Evolutionary conservation across 148 eudicot species (phyloP).

Genomic region (Oxyria digyna): DNA sequence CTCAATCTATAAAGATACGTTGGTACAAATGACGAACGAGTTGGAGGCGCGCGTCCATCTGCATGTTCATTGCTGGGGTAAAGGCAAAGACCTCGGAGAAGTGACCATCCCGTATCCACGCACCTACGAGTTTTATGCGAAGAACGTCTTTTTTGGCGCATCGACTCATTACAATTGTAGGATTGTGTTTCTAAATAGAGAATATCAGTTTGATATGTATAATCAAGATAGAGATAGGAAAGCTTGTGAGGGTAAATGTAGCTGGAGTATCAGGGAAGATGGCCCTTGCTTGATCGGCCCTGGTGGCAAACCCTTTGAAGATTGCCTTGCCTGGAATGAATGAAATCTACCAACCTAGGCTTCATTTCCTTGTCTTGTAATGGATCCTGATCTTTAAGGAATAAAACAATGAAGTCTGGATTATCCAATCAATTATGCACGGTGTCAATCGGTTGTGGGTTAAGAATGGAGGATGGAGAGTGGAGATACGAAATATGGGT

Average conservation of each 20-base stretch:
- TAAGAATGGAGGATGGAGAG: too few relatives aligned
- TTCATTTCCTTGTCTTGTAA: too few relatives aligned
- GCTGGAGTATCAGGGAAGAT: not conserved
- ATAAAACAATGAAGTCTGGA: too few relatives aligned
- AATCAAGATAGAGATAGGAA: not conserved
- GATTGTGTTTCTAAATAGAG: not conserved
- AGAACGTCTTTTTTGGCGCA: not conserved
- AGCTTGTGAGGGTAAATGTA: not conserved
- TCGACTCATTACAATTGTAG: not conserved
- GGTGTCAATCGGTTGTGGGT: too few relatives aligned
- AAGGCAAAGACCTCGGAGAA: not conserved
- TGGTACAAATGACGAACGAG: not conserved
- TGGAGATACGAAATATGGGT: too few relatives aligned
- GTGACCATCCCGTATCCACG: not conserved
- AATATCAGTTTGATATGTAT: not conserved
- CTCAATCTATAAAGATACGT: not conserved
- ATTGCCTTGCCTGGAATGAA: not conserved
- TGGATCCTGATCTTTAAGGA: not conserved
- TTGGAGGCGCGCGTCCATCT: not conserved
- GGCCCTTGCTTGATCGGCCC: not conserved
- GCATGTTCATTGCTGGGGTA: not conserved
- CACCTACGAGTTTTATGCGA: not conserved
- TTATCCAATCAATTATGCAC: too few relatives aligned
- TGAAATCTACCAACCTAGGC: not conserved
- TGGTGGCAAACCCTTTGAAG: not conserved